Evolutionary conservation across 352 stramenopile genomes (phyloP).

Genomic region (Pilasporangium apinafurcum): DNA sequence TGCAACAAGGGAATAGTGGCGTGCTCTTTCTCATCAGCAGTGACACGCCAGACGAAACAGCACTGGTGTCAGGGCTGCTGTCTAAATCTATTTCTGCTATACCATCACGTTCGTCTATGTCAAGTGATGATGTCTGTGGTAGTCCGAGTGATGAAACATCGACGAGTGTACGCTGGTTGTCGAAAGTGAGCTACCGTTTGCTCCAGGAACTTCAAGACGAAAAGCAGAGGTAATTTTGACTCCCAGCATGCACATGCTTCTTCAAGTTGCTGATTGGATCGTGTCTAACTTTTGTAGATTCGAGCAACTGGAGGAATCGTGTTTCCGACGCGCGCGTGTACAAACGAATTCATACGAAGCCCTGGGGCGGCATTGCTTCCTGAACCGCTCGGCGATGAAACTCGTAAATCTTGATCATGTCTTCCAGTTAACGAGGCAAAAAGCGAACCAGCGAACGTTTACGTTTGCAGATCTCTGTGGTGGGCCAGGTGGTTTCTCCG

Average conservation of each 20-base stretch:
- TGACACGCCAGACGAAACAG: background rate
- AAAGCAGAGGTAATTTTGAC: slow-evolving; percentile 19
- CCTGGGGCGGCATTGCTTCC: slow-evolving; percentile 51
- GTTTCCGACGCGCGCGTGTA: slow-evolving; percentile 34
- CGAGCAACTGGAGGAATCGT: slow-evolving; percentile 14
- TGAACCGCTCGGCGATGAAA: slow-evolving; percentile 83
- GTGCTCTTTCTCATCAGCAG: slow-evolving; percentile 25
- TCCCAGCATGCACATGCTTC: slow-evolving; percentile 2
- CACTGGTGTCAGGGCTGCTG: background rate
- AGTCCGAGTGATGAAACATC: background rate
- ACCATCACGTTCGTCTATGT: background rate
- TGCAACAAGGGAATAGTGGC: slow-evolving; percentile 13
- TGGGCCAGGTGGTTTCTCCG: slow-evolving; percentile 72
- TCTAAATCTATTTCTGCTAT: slow-evolving; percentile 4
- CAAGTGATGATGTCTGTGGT: background rate
- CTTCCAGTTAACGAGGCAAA: slow-evolving; percentile 35
- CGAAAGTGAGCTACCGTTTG: slow-evolving; percentile 9
- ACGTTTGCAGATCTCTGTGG: slow-evolving; percentile 73
- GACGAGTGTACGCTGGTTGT: slow-evolving; percentile 6
- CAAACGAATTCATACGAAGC: slow-evolving; percentile 50
- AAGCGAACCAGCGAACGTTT: slow-evolving; percentile 11
- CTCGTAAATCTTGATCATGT: slow-evolving; percentile 67
- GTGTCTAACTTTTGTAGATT: slow-evolving; percentile 18
- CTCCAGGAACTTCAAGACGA: slow-evolving; percentile 23
- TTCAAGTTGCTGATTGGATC: too few species aligned